Evolutionary conservation across 2,329 filamentous ascomycete species (phyloP).

Genomic region (Hypoxylon sp.): DNA sequence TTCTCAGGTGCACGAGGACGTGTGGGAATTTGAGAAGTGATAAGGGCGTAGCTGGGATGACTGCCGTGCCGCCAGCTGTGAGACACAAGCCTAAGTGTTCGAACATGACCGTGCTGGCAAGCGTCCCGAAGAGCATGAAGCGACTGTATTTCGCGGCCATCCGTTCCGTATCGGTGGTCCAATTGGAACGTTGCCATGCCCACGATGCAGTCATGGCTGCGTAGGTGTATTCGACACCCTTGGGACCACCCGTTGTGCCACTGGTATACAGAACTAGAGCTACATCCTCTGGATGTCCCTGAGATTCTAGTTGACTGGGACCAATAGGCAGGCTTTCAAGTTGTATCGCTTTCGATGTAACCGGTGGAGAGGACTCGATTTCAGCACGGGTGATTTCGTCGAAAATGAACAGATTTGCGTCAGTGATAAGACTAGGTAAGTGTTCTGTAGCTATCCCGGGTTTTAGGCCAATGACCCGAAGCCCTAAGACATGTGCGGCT

Average conservation of each 20-base stretch:
- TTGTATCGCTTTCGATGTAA: not conserved
- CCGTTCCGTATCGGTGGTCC: slow-evolving; percentile 18
- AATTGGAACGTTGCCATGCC: slow-evolving; percentile 21
- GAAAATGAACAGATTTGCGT: slow-evolving; percentile 14
- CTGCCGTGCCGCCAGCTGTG: slow-evolving; percentile 25
- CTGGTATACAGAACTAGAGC: slow-evolving; percentile 30
- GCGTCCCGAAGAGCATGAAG: slow-evolving; percentile 30
- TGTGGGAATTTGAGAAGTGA: slow-evolving; percentile 30
- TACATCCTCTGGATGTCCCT: slow-evolving; percentile 14
- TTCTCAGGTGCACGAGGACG: slow-evolving; percentile 18
- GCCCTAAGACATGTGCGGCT: slow-evolving; percentile 26
- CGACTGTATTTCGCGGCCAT: slow-evolving; percentile 16
- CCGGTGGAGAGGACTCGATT: slow-evolving; percentile 3
- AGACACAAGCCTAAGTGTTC: slow-evolving; percentile 29
- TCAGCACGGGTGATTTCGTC: slow-evolving; percentile 14
- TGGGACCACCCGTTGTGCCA: slow-evolving; percentile 21
- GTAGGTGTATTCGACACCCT: slow-evolving; percentile 29
- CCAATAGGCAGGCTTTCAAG: slow-evolving; percentile 3
- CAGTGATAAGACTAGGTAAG: slow-evolving; percentile 1
- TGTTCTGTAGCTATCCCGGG: slow-evolving; percentile 11
- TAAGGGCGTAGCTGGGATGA: slow-evolving; percentile 22
- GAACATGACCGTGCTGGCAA: slow-evolving; percentile 26
- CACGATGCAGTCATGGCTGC: slow-evolving; percentile 18
- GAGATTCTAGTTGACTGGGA: not conserved
- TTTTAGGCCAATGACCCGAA: slow-evolving; percentile 25